These are phyloP conservation scores for Pascua guehoae DNA, from an alignment of 1,284 basidiomycete genomes.

Conservation along the genomic window DNA sequence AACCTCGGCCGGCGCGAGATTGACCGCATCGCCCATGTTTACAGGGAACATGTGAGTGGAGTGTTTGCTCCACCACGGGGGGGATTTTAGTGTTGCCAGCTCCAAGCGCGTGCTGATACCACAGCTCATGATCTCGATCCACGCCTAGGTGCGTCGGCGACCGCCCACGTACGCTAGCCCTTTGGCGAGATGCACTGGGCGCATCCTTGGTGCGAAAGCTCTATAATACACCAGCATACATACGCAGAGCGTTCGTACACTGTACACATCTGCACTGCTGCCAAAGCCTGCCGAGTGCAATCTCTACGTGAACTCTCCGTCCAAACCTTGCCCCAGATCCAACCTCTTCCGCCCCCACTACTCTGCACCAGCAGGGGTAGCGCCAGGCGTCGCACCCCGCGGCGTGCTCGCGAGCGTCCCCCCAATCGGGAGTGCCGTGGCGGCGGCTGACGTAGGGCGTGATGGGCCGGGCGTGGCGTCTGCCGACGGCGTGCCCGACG, in stretches of 20 bases:
- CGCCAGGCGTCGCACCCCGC: constrained; percentile 2
- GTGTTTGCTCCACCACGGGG: too few species aligned
- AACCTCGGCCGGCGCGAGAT: constrained; percentile 39
- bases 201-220: too few species aligned
- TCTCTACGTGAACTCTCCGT: too few species aligned
- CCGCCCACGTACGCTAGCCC: too few species aligned
- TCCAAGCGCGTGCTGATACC: neutral
- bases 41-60: constrained; percentile 38
- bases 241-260: too few species aligned
- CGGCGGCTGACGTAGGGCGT: constrained; percentile 16
- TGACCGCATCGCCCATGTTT: constrained; percentile 35
- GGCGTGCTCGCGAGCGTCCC: constrained; percentile 29
- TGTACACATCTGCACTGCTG: too few species aligned
- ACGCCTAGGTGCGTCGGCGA: constrained; percentile 28
- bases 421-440: constrained; percentile 22
- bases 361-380: neutral
- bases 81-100: neutral
- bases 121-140: constrained; percentile 40
- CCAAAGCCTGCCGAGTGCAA: too few species aligned
- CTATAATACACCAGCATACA: too few species aligned
- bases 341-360: too few species aligned
- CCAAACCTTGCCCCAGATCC: too few species aligned
- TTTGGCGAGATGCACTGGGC: too few species aligned
- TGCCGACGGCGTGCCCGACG: constrained; percentile 1
- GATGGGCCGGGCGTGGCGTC: constrained; percentile 18